Evolutionary conservation across 495 filamentous ascomycete genomes (phyloP).

Genomic region (Haplographium delicatum): DNA sequence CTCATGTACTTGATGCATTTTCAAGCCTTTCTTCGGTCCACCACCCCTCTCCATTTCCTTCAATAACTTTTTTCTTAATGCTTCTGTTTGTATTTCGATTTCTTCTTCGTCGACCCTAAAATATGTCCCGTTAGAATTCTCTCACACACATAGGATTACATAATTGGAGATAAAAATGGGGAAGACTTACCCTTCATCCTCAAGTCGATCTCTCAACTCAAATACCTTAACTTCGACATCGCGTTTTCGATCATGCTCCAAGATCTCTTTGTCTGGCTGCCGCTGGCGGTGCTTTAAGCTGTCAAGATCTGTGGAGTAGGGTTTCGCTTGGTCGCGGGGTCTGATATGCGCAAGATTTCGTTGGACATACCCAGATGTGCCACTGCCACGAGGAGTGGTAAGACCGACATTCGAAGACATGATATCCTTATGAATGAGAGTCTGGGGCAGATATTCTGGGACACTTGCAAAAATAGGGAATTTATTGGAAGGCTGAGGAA

Average conservation of each 20-base stretch:
- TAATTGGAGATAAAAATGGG: not conserved
- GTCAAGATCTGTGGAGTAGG: slow-evolving; percentile 52
- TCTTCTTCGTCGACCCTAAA: slow-evolving; percentile 70
- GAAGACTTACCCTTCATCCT: slow-evolving; percentile 70
- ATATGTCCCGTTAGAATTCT: not conserved
- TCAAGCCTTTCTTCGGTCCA: slow-evolving; percentile 52
- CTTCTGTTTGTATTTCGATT: slow-evolving; percentile 62
- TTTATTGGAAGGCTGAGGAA: not conserved
- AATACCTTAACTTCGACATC: slow-evolving; percentile 90
- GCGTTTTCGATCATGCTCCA: slow-evolving; percentile 87
- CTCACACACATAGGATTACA: too few relatives aligned
- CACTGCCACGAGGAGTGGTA: slow-evolving; percentile 86
- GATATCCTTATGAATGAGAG: not conserved
- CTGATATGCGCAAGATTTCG: slow-evolving; percentile 84
- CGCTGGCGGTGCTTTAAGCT: slow-evolving; percentile 64
- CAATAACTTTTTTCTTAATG: slow-evolving; percentile 57
- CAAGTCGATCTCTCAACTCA: slow-evolving; percentile 79
- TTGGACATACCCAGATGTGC: slow-evolving; percentile 96
- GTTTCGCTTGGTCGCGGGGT: slow-evolving; percentile 60
- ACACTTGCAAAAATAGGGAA: not conserved
- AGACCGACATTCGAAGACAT: slow-evolving; percentile 99
- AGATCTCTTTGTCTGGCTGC: slow-evolving; percentile 82
- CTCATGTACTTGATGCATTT: slow-evolving; percentile 94
- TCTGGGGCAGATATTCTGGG: not conserved
- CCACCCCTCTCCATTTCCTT: slow-evolving; percentile 42